These are phyloP conservation scores for Xylariales sp. DNA, from an alignment of 2,329 filamentous ascomycete genomes.

Conservation along the genomic window DNA sequence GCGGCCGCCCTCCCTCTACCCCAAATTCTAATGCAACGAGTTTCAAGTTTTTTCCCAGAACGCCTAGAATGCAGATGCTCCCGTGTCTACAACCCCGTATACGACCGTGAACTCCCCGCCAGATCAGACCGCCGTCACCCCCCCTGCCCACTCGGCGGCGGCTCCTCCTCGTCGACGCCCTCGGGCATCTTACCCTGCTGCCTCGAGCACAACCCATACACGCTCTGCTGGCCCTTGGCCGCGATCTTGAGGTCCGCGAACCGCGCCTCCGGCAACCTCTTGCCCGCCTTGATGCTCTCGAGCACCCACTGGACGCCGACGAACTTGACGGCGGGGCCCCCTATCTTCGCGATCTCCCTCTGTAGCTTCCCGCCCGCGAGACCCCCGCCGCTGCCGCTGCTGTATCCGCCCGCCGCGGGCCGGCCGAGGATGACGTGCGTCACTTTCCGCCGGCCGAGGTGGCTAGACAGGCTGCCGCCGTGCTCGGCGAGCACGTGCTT, in stretches of 20 bases:
- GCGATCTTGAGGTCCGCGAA: conserved; percentile 75
- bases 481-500: conserved; percentile 81
- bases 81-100: conserved; percentile 7
- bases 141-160: conserved; percentile 33
- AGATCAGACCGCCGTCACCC: conserved; percentile 8
- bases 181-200: conserved; percentile 33
- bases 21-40: conserved; percentile 9
- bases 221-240: conserved; percentile 71
- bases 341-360: conserved; percentile 76
- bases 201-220: conserved; percentile 63
- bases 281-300: conserved; percentile 83
- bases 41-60: not conserved
- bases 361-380: conserved; percentile 83
- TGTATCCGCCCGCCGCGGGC: conserved; percentile 55
- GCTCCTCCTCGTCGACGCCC: conserved; percentile 17
- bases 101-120: conserved; percentile 2
- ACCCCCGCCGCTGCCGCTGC: conserved; percentile 70
- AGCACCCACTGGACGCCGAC: conserved; percentile 86
- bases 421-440: conserved; percentile 87
- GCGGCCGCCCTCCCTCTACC: conserved; percentile 1
- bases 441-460: conserved; percentile 77
- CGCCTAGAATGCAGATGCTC: conserved; percentile 30
- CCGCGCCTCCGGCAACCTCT: conserved; percentile 77
- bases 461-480: conserved; percentile 77
- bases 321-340: conserved; percentile 79